Conservation (phyloP, 2,329 filamentous ascomycete genomes). For the Ophiocordyceps camponoti-saundersi region DNA sequence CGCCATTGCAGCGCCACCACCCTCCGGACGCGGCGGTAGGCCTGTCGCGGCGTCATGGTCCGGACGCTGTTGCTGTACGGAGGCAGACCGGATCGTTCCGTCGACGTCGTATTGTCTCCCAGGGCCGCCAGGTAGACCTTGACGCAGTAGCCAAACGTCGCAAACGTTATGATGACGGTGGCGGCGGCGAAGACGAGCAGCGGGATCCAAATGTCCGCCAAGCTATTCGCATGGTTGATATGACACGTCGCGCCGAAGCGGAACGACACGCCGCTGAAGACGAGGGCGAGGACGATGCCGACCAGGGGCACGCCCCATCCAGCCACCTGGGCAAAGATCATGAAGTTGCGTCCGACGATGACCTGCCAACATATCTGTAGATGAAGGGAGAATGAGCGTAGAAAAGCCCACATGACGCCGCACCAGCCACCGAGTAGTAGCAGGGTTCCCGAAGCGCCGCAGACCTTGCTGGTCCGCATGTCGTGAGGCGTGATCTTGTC, state of each 20-base stretch:
- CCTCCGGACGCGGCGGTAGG: conserved; percentile 71
- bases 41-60: conserved; percentile 67
- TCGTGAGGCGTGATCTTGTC: conserved; percentile 86
- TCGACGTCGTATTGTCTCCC: conserved; percentile 52
- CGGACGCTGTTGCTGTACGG: conserved; percentile 55
- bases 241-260: conserved; percentile 85
- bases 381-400: conserved; percentile 80
- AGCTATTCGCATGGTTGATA: conserved; percentile 75
- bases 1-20: conserved; percentile 90
- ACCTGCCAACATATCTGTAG: conserved; percentile 97
- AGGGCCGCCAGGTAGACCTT: conserved; percentile 84
- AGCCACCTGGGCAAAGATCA: conserved; percentile 62
- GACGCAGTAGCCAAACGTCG: conserved; percentile 82
- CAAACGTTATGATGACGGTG: conserved; percentile 65
- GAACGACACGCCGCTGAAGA: conserved; percentile 83
- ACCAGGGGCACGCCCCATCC: conserved; percentile 75
- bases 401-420: conserved; percentile 77
- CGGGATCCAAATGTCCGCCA: conserved; percentile 82
- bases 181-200: conserved; percentile 61
- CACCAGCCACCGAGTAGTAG: conserved; percentile 74
- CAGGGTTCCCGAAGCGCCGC: conserved; percentile 76
- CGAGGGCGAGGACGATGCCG: conserved; percentile 58
- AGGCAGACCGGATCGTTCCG: conserved; percentile 55
- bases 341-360: conserved; percentile 74
- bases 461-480: conserved; percentile 68